Base-by-base conservation (phyloP, 2,329 filamentous ascomycete species). In the Paecilomyces sp. region DNA sequence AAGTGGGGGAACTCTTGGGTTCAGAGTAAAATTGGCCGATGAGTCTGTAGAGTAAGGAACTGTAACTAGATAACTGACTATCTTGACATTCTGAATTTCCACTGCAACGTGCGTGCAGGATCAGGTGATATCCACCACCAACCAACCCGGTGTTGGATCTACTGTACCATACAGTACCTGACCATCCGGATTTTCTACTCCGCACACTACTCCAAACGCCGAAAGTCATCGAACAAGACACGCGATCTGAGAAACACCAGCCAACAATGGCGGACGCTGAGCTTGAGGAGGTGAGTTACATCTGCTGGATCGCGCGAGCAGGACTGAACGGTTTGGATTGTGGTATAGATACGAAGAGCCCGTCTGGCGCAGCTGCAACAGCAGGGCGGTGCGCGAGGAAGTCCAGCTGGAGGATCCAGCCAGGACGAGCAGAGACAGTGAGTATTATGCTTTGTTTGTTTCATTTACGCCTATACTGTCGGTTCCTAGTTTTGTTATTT, bases 351-450 rank as follows among this genome's bases (percentile, higher is more conserved):
- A 73, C 84, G 93, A 73, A 89, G 91, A 76, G 93, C 93, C 70
- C 91, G 94, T 63, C 87, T 97, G 58, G 90, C 93, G 77, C 92
- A 99, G 80, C 88, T 97, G 66, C 94, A 95, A 77, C 84, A 92
- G 68, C 82, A 85, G 61, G 82, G 81, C 60, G 77, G 76, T 57
- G 76, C 77, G 54, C 77, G 79, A 62, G 77, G 78, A 61, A 74
- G 79, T 56, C 77, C 77, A 60, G 75, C 75, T 50, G 76, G 77
- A 61, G 80, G 78, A 67, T 80, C 80, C 57, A 78, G 80, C 63
- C 80, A 84, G 61, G 84, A 90, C 63, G 85, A 90, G 59, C 81
- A 90, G 70, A 83, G 83, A 74, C 82, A 85, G 86, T 88, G 72
- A 78, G 80, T 72, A 56, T 59, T 41, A 28, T 54, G 25, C 6